phyloP scores from a whole-genome alignment of 2,329 filamentous ascomycete genomes.

The Aspergillus sergii region DNA sequence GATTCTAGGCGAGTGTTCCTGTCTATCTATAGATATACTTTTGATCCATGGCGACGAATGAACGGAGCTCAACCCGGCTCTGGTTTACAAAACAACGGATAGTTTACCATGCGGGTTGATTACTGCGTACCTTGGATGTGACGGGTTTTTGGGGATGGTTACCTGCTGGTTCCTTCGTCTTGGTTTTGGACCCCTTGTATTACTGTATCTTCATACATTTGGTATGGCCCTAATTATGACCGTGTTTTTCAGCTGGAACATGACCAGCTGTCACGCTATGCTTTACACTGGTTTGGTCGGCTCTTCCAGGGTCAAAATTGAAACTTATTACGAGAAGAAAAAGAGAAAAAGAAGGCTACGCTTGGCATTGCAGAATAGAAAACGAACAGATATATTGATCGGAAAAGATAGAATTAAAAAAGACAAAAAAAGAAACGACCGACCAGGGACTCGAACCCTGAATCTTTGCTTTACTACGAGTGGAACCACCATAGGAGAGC shows the following conservation, averaged over 20 bases:
- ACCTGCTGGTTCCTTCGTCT: neutral
- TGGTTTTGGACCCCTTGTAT: slow-evolving; percentile 1
- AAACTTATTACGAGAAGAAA: neutral
- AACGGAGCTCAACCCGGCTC: too few species aligned
- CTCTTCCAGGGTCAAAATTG: neutral
- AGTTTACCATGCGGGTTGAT: neutral
- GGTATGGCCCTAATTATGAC: slow-evolving; percentile 3
- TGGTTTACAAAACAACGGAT: neutral
- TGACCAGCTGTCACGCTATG: neutral
- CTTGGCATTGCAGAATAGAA: neutral
- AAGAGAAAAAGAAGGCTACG: neutral
- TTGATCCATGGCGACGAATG: too few species aligned
- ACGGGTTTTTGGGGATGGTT: slow-evolving; percentile 2
- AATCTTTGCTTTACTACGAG: slow-evolving; percentile 2
- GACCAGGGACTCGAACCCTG: slow-evolving; percentile 4
- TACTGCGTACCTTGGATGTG: neutral
- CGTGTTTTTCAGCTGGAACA: neutral
- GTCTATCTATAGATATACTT: neutral
- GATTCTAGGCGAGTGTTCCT: neutral
- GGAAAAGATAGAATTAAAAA: neutral
- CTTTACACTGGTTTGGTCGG: neutral
- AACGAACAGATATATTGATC: neutral
- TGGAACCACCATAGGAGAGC: neutral
- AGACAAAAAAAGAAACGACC: neutral
- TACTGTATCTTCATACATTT: slow-evolving; percentile 6